Percentiles rank a stretch among this genome's conserved stretches.
phyloP scores from a whole-genome alignment of 805 yeast genomes.

The Hanseniaspora lachancei region DNA sequence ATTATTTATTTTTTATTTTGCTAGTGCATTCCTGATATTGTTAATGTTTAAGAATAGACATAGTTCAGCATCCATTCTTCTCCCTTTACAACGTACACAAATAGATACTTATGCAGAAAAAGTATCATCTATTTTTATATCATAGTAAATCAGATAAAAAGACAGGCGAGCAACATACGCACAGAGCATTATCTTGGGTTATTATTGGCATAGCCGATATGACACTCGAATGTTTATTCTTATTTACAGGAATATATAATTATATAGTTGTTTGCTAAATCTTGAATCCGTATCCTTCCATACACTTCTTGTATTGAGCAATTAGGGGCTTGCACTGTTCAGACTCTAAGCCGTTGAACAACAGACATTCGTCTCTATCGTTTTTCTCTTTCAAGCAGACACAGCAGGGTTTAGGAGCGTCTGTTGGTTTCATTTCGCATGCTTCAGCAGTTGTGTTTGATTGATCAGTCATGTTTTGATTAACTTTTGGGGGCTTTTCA shows the following conservation, averaged over 20 bases:
- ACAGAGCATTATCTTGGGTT: too few relatives aligned
- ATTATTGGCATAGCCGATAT: too few relatives aligned
- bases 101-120: too few relatives aligned
- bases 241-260: neutral
- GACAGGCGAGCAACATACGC: too few relatives aligned
- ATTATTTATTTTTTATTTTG: too few relatives aligned
- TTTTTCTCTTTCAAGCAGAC: constrained; percentile 80
- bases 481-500: neutral
- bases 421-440: constrained; percentile 5
- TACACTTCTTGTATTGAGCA: constrained; percentile 64
- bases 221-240: too few relatives aligned
- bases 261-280: constrained; percentile 19
- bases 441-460: neutral
- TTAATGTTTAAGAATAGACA: too few relatives aligned
- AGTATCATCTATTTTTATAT: too few relatives aligned
- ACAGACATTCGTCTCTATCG: constrained; percentile 72
- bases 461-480: neutral
- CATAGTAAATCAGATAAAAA: too few relatives aligned
- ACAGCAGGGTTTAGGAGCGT: constrained; percentile 88
- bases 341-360: constrained; percentile 63
- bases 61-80: too few relatives aligned
- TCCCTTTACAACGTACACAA: too few relatives aligned
- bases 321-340: constrained; percentile 68
- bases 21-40: too few relatives aligned
- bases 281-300: constrained; percentile 83